These are phyloP conservation scores for Trichoderma breve DNA, from an alignment of 2,329 filamentous ascomycete species.

Conservation along the genomic window DNA sequence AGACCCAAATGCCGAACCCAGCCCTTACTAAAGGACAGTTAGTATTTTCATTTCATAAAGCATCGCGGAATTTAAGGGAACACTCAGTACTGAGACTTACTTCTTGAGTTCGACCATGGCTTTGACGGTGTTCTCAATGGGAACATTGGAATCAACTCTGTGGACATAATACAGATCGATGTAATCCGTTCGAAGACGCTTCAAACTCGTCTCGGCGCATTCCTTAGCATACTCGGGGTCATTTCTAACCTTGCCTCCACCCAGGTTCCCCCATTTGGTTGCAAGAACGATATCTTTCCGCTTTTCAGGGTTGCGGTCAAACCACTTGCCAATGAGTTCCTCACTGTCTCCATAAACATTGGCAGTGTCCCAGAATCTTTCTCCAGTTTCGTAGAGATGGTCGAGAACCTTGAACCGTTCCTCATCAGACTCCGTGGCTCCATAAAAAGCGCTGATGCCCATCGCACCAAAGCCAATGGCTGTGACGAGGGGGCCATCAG, in stretches of 20 bases:
- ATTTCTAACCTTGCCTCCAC: background rate
- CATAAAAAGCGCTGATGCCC: constrained; percentile 44
- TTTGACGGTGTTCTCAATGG: constrained; percentile 49
- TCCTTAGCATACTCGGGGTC: constrained; percentile 22
- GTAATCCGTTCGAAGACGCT: constrained; percentile 48
- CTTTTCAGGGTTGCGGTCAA: constrained; percentile 44
- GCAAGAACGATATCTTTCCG: constrained; percentile 50
- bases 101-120: constrained; percentile 48
- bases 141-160: constrained; percentile 46
- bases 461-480: constrained; percentile 54
- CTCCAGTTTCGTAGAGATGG: constrained; percentile 48
- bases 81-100: background rate
- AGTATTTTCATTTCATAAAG: background rate
- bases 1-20: constrained; percentile 58
- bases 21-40: constrained; percentile 38
- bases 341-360: constrained; percentile 49
- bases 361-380: constrained; percentile 52
- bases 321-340: constrained; percentile 50
- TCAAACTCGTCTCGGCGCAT: constrained; percentile 37
- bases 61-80: background rate
- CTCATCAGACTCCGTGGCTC: constrained; percentile 42
- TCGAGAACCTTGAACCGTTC: constrained; percentile 54
- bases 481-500: constrained; percentile 50
- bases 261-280: constrained; percentile 35
- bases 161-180: constrained; percentile 59